phyloP scores from a whole-genome alignment of 257 asterid genomes.

The Prunella vulgaris region DNA sequence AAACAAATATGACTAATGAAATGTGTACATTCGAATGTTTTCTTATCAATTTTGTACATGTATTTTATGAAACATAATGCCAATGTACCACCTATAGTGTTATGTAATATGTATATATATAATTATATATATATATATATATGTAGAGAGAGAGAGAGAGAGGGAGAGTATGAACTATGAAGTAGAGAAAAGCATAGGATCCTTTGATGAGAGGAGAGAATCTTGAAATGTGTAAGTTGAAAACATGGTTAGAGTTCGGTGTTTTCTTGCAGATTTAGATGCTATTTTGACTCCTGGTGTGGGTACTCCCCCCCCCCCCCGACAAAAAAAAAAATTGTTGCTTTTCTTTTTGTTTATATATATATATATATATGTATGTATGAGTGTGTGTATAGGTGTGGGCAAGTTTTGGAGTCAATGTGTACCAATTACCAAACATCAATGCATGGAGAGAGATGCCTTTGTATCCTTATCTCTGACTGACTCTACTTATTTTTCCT shows the following conservation, averaged over 20 bases:
- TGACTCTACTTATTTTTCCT: background rate
- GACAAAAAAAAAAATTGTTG: slow-evolving; percentile 17
- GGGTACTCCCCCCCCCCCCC: no score
- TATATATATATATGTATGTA: background rate
- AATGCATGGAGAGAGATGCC: slow-evolving; percentile 1
- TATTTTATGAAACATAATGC: background rate
- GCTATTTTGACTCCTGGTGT: slow-evolving; percentile 44
- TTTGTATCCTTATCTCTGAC: slow-evolving; percentile 13
- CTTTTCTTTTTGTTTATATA: background rate
- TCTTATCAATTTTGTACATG: background rate
- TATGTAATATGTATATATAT: no score
- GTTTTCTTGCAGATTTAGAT: slow-evolving; percentile 35
- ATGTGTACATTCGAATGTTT: background rate
- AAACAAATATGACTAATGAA: no score
- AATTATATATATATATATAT: no score
- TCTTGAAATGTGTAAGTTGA: slow-evolving; percentile 33
- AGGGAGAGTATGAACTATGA: background rate
- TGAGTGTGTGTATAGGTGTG: background rate
- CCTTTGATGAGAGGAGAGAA: slow-evolving; percentile 26
- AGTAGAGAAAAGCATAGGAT: slow-evolving; percentile 47
- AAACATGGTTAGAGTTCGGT: slow-evolving; percentile 24
- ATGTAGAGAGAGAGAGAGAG: no score
- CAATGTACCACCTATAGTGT: no score
- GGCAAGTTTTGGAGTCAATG: background rate
- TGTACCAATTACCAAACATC: background rate